Evolutionary conservation across 371 early-diverging fungal species (phyloP).

Genomic region (Quaeritorhiza haematococci): DNA sequence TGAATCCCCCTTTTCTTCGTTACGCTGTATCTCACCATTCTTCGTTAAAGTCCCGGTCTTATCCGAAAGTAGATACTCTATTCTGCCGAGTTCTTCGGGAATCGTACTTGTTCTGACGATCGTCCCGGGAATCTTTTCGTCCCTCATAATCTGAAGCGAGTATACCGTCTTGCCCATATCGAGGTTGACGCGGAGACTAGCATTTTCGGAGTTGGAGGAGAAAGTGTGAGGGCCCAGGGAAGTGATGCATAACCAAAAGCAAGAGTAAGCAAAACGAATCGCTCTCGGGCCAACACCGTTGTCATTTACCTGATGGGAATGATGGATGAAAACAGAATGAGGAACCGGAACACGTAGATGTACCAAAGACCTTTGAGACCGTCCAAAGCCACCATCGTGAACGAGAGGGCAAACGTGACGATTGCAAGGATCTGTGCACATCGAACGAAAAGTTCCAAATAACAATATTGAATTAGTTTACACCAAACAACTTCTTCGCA

Average conservation of each 20-base stretch:
- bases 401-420: conserved; percentile 76
- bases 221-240: neutral
- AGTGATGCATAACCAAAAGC: neutral
- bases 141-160: conserved; percentile 76
- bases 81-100: conserved; percentile 99
- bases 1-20: too few relatives aligned
- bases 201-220: conserved; percentile 10
- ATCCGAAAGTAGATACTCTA: conserved; percentile 95
- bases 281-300: neutral
- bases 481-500: too few relatives aligned
- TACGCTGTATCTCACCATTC: too few relatives aligned
- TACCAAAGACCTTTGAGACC: conserved; percentile 88
- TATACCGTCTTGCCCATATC: conserved; percentile 97
- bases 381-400: conserved; percentile 85
- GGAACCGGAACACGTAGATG: conserved; percentile 87
- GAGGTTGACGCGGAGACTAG: conserved; percentile 88
- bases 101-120: conserved; percentile 92
- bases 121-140: conserved; percentile 75
- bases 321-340: conserved; percentile 96
- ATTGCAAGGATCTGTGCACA: conserved; percentile 66
- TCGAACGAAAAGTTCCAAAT: too few relatives aligned
- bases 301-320: conserved; percentile 85
- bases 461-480: too few relatives aligned
- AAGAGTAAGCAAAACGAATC: neutral
- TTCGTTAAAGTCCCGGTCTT: conserved; percentile 99